Evolutionary conservation across 192 early-diverging fungal species (phyloP).

Genomic region (Rhizophagus sp.): DNA sequence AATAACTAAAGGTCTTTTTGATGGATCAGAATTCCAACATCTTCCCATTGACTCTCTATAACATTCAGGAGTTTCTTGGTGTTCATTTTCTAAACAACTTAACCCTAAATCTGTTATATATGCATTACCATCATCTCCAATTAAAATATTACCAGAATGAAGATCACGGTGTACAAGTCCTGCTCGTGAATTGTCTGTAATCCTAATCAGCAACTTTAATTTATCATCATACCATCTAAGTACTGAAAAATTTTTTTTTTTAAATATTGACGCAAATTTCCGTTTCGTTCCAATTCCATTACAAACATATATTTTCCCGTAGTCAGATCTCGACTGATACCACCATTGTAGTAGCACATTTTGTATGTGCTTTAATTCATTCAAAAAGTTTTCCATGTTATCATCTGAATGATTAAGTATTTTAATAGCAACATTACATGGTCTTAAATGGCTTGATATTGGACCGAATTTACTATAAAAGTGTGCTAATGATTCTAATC

Average conservation of each 20-base stretch:
- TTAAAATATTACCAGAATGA: slow-evolving; percentile 23
- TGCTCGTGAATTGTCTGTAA: slow-evolving; percentile 42
- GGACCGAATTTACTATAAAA: no score
- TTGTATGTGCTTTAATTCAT: no score
- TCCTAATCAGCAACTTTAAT: slow-evolving; percentile 36
- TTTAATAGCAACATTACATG: no score
- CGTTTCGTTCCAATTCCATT: slow-evolving; percentile 34
- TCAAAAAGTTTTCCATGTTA: no score
- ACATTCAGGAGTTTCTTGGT: not conserved
- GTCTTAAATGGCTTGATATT: no score
- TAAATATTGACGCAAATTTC: slow-evolving; percentile 41
- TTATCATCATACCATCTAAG: slow-evolving; percentile 31
- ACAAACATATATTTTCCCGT: slow-evolving; percentile 42
- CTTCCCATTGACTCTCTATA: slow-evolving; percentile 1
- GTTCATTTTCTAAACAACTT: slow-evolving; percentile 5
- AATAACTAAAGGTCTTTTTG: not conserved
- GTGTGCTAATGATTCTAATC: no score
- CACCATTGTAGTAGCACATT: no score
- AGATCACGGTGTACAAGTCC: slow-evolving; percentile 41
- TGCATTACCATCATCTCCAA: not conserved
- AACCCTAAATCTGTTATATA: slow-evolving; percentile 39
- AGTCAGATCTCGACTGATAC: not conserved
- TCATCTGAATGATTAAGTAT: no score
- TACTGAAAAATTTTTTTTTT: slow-evolving; percentile 31
- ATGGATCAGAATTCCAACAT: slow-evolving; percentile 17